Conservation (phyloP, 2,329 filamentous ascomycete genomes). For the Ophiostoma perfectum region DNA sequence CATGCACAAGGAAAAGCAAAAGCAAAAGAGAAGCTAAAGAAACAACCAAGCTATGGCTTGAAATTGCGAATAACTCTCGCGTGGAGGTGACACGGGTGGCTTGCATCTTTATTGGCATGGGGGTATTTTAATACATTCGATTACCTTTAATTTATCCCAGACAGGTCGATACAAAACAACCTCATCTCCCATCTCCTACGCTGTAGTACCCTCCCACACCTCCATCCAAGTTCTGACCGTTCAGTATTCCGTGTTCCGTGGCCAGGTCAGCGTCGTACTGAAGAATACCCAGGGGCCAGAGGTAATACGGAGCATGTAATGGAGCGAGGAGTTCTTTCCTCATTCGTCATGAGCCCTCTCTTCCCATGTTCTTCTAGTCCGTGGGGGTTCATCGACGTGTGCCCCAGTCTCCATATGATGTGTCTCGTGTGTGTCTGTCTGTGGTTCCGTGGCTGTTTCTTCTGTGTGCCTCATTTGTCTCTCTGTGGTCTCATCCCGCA, state of each 20-base stretch:
- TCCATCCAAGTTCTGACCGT: neutral
- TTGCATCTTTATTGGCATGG: neutral
- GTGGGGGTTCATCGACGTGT: neutral
- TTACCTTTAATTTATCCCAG: too few relatives aligned
- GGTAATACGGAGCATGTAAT: neutral
- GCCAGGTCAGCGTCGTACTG: neutral
- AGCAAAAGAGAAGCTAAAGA: too few relatives aligned
- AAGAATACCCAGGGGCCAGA: neutral
- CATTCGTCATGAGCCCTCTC: slow-evolving; percentile 4
- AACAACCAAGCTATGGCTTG: too few relatives aligned
- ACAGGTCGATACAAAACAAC: neutral
- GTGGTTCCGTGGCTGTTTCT: neutral
- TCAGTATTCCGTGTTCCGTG: slow-evolving; percentile 6
- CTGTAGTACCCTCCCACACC: neutral
- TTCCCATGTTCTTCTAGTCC: neutral
- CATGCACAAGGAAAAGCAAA: too few relatives aligned
- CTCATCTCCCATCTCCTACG: neutral
- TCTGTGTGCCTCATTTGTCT: neutral
- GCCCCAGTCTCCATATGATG: neutral
- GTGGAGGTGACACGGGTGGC: neutral
- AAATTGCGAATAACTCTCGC: neutral
- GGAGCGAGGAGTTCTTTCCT: slow-evolving; percentile 1
- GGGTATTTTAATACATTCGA: neutral
- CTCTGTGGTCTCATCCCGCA: slow-evolving; percentile 3
- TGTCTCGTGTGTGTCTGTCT: neutral